phyloP scores from a whole-genome alignment of 2,329 filamentous ascomycete species.

The Botrytis fragariae region DNA sequence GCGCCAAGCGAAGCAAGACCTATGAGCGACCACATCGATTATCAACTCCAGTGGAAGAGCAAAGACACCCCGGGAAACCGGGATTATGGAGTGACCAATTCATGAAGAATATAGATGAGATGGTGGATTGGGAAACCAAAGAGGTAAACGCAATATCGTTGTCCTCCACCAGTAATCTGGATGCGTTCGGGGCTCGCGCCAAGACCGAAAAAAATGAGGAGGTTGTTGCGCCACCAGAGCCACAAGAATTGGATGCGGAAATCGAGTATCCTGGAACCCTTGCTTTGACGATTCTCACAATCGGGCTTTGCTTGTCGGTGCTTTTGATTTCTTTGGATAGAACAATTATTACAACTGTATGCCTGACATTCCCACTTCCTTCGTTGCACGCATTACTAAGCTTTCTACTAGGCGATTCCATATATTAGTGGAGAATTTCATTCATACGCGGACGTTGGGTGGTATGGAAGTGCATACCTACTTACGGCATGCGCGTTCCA shows the following conservation, averaged over 20 bases:
- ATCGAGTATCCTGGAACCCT: conserved; percentile 27
- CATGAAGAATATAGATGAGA: conserved; percentile 1
- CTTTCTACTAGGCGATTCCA: conserved; percentile 43
- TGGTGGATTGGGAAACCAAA: not conserved
- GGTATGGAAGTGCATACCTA: conserved; percentile 51
- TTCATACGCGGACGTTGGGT: conserved; percentile 30
- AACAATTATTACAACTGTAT: conserved; percentile 41
- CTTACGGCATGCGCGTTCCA: conserved; percentile 51
- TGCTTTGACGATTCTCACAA: conserved; percentile 25
- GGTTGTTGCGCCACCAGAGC: not conserved
- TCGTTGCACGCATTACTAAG: conserved; percentile 42
- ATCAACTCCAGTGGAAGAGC: conserved; percentile 25
- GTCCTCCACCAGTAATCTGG: not conserved
- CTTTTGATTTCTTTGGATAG: conserved; percentile 37
- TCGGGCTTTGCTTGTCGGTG: conserved; percentile 34
- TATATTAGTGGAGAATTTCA: conserved; percentile 2
- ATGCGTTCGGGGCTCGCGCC: not conserved
- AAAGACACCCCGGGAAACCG: conserved; percentile 24
- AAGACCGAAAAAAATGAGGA: not conserved
- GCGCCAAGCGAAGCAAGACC: not conserved
- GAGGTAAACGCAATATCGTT: not conserved
- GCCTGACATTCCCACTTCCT: conserved; percentile 40
- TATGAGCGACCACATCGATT: not conserved
- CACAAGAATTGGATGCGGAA: not conserved
- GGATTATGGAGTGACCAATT: not conserved